Percentiles rank a stretch among this genome's conserved stretches.
Evolutionary conservation across 2,329 filamentous ascomycete species (phyloP).

Genomic region (Fusarium pseudoanthophilum): DNA sequence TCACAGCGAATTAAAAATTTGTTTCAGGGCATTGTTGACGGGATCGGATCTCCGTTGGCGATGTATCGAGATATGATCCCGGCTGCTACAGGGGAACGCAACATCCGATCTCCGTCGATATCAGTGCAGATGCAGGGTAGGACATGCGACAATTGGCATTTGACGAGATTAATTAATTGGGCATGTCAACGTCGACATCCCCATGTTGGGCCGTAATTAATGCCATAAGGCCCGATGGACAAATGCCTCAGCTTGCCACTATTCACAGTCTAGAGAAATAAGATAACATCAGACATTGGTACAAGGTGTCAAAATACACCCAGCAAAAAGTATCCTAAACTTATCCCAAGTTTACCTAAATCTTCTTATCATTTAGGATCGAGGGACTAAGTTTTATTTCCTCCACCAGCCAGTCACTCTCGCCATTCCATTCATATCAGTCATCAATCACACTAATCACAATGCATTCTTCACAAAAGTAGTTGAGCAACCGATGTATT

Average conservation of each 20-base stretch:
- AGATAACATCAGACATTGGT: no score
- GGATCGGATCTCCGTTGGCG: background rate
- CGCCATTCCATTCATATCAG: background rate
- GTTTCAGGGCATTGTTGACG: background rate
- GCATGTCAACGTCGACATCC: background rate
- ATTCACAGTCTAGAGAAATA: no score
- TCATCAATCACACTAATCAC: background rate
- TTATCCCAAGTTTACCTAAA: no score
- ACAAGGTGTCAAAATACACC: no score
- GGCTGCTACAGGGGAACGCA: background rate
- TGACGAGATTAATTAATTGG: background rate
- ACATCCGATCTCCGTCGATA: background rate
- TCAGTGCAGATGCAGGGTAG: background rate
- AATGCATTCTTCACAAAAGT: background rate
- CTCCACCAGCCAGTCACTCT: no score
- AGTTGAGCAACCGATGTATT: conserved; percentile 30
- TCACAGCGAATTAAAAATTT: background rate
- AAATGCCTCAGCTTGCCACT: conserved; percentile 1
- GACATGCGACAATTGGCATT: background rate
- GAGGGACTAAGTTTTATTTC: no score
- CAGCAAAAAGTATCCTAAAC: no score
- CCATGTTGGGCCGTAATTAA: background rate
- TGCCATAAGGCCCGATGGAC: background rate
- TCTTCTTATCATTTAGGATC: no score
- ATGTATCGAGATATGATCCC: conserved; percentile 3